Base-by-base conservation (phyloP, 1,139 yeast genomes). In the Magnusiomyces ingens region DNA sequence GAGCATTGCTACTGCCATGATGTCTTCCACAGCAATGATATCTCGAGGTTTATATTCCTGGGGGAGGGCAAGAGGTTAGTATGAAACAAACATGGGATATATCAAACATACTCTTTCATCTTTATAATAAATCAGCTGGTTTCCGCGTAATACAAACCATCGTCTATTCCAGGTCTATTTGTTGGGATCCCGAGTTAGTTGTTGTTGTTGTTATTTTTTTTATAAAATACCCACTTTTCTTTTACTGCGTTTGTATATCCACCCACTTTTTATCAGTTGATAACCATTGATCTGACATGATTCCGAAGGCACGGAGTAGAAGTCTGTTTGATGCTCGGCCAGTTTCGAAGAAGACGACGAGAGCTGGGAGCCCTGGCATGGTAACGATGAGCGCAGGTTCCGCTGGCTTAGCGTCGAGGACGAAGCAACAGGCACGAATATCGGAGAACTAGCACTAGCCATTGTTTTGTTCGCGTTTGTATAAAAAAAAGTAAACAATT, bases 61-160 rank as follows among this genome's bases (percentile, higher is more conserved):
- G n/a, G n/a, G 38, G 6, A 26, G 10, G 13, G 10, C 4, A 37
- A 37, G 10, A 37, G 3, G 10, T 4, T 5, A 41, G n/a, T 11
- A 12, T n/a, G 12, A 41, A 15, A 41, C 4, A 41, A 41, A 15
- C 3, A 41, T 41, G 6, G n/a, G n/a, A 41, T 6, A 41, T 6
- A 13, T 4, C n/a, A 10, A 29, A 48, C 50, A 11, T 48, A 48
- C 50, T 6, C 74, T 68, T 15, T 75, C 73, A 60, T 81, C 83
- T 61, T 80, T 80, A 64, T 82, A 82, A 64, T 78, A 80, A 15
- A 82, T 72, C 41, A 82, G 68, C 61, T 80, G 85, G 50, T 75
- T 71, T 18, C 71, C 70, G 42, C 87, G 68, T n/a, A 82, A 68
- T 2, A 80, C 84, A 58, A 80, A 78, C 87, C 87, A 82, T 42